These are phyloP conservation scores for Astragalus glycyphyllos DNA, from an alignment of 306 rosid genomes.

Conservation along the genomic window DNA sequence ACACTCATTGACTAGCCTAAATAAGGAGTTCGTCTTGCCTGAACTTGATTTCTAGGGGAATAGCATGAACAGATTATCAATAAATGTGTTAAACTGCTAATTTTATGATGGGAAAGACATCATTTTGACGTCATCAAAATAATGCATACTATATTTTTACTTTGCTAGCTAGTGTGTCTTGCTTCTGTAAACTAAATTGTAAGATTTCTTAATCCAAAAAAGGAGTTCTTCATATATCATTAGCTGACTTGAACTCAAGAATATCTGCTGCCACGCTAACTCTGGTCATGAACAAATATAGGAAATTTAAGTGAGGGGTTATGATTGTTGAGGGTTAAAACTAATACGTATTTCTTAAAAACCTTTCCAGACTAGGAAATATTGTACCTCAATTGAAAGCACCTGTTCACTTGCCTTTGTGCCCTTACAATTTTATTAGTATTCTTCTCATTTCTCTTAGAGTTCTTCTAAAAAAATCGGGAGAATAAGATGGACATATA, in stretches of 20 bases:
- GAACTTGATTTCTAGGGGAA: neutral
- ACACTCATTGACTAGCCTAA: neutral
- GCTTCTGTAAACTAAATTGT: neutral
- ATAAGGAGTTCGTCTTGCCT: neutral
- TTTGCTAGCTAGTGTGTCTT: too few relatives aligned
- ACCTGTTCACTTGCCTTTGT: neutral
- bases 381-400: neutral
- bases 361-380: neutral
- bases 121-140: too few relatives aligned
- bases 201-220: slow-evolving; percentile 16
- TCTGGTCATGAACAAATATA: neutral
- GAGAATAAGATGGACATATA: neutral
- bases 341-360: neutral
- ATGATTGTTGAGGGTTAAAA: neutral
- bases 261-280: neutral
- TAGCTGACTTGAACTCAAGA: slow-evolving; percentile 18
- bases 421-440: slow-evolving; percentile 13
- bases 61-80: too few relatives aligned
- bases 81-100: too few relatives aligned
- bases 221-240: neutral
- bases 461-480: too few relatives aligned
- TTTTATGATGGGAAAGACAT: too few relatives aligned
- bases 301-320: neutral
- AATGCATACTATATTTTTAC: too few relatives aligned
- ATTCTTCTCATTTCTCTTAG: neutral